These are phyloP conservation scores for Cyclotella kingstonii DNA, from an alignment of 108 stramenopile genomes.

Conservation along the genomic window DNA sequence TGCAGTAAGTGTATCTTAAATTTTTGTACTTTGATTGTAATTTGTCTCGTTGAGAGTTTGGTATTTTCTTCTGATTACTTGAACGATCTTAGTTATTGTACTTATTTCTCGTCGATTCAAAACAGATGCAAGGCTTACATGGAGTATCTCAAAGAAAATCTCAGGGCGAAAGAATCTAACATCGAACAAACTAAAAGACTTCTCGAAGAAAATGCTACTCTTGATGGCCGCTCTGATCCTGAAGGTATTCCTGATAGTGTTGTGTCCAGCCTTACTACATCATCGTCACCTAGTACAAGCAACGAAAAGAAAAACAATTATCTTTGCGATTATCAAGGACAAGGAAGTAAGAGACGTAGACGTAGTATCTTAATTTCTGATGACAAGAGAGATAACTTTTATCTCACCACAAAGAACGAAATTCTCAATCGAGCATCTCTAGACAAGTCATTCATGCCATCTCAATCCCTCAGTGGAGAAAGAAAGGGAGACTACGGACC, in stretches of 20 bases:
- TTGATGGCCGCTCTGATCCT: constrained; percentile 63
- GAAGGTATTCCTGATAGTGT: constrained; percentile 54
- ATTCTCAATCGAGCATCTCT: constrained; percentile 10
- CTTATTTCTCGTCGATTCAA: not conserved
- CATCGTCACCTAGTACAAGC: constrained; percentile 11
- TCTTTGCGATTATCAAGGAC: not conserved
- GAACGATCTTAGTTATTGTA: not conserved
- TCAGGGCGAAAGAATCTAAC: constrained; percentile 62
- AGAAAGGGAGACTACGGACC: constrained; percentile 34
- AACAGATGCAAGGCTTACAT: constrained; percentile 74
- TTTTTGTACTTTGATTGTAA: not conserved
- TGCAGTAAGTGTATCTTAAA: constrained; percentile 84
- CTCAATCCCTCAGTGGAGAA: constrained; percentile 36
- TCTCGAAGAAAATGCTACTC: constrained; percentile 53
- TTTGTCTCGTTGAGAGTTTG: not conserved
- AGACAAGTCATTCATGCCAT: not conserved
- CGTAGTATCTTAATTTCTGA: too few relatives aligned
- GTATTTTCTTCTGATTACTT: too few relatives aligned
- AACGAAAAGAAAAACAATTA: not conserved
- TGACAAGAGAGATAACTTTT: too few relatives aligned
- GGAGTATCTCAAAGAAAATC: constrained; percentile 59
- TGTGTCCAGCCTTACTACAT: constrained; percentile 62
- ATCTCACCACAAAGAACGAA: too few relatives aligned
- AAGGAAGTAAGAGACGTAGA: constrained; percentile 16
- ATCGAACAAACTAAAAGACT: constrained; percentile 57